Conservation (phyloP, 225 moss, liverwort and hornwort species). For the Antitrichia curtipendula region DNA sequence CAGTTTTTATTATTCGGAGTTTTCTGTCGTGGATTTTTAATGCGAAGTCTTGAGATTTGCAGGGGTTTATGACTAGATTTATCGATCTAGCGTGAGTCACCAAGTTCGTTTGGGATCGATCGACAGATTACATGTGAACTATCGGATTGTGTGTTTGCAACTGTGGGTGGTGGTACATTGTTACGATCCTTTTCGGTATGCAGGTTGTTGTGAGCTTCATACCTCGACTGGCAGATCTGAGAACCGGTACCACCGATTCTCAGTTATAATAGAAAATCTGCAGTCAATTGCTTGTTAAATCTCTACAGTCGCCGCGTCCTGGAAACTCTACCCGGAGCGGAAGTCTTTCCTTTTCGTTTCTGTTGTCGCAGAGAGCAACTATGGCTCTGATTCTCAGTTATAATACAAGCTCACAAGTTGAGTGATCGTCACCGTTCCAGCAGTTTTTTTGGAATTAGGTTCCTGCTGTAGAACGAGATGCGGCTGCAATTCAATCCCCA, state of each 20-base stretch:
- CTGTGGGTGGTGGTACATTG: background rate
- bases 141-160: background rate
- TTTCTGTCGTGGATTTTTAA: background rate
- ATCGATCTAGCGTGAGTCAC: background rate
- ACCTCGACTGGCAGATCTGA: background rate
- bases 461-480: background rate
- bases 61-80: background rate
- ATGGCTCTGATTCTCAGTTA: conserved; percentile 10
- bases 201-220: background rate
- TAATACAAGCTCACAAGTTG: background rate
- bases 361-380: background rate
- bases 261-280: background rate
- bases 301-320: background rate
- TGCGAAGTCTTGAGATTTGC: background rate
- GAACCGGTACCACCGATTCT: background rate
- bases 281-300: background rate
- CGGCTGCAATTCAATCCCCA: background rate
- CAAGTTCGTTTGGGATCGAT: background rate
- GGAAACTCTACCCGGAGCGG: background rate
- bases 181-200: background rate
- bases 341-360: background rate
- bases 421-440: background rate
- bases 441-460: background rate
- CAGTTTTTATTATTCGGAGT: background rate
- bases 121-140: background rate